Conservation (phyloP, 2,329 filamentous ascomycete genomes). For the Phoma sp. region DNA sequence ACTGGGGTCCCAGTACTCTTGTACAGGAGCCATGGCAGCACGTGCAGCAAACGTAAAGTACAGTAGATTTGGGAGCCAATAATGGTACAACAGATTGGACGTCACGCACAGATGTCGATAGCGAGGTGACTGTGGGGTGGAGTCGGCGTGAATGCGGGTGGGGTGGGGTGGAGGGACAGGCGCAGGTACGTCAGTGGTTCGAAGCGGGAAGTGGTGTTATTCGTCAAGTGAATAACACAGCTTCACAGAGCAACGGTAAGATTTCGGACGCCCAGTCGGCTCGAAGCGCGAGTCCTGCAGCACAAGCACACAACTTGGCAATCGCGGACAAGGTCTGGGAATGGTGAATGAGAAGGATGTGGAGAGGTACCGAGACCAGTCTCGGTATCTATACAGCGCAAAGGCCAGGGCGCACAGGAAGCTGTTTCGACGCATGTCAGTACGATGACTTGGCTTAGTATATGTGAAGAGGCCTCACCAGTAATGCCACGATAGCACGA, state of each 20-base stretch:
- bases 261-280: constrained; percentile 6
- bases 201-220: constrained; percentile 23
- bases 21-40: constrained; percentile 25
- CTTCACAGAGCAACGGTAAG: constrained; percentile 35
- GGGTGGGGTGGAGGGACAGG: constrained; percentile 19
- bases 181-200: constrained; percentile 26
- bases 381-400: constrained; percentile 32
- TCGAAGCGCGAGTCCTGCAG: constrained; percentile 1
- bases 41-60: constrained; percentile 5
- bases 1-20: constrained; percentile 7
- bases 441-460: constrained; percentile 20
- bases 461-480: constrained; percentile 27
- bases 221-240: constrained; percentile 28
- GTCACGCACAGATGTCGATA: constrained; percentile 1
- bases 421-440: constrained; percentile 24
- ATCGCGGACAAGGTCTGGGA: neutral
- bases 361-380: constrained; percentile 16
- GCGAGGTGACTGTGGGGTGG: constrained; percentile 10
- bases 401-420: constrained; percentile 16
- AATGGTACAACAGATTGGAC: constrained; percentile 4
- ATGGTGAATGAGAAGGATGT: constrained; percentile 22
- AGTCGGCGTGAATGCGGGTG: constrained; percentile 27
- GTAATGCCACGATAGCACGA: constrained; percentile 35
- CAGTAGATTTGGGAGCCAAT: constrained; percentile 2
- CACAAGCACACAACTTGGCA: constrained; percentile 1